Conservation (phyloP, 345 rosid genomes). For the Euphorbia lathyris region DNA sequence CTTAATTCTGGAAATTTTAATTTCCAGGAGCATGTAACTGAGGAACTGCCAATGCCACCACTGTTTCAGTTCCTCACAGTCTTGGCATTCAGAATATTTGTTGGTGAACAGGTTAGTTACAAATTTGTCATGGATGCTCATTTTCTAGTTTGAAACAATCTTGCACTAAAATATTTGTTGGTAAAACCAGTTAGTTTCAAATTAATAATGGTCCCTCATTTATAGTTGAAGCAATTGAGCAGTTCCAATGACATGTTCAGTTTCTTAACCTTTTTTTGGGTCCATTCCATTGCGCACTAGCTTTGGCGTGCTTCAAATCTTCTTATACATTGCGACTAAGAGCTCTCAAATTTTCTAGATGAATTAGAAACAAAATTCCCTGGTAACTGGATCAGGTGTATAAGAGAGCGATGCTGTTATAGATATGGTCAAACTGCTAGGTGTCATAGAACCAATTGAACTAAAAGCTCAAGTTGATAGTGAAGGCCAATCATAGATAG, state of each 20-base stretch:
- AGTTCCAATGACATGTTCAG: neutral
- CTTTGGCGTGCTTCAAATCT: neutral
- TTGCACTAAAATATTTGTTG: constrained; percentile 70
- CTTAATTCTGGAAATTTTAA: constrained; percentile 9
- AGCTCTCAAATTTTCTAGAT: neutral
- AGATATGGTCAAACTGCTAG: neutral
- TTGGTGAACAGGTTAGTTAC: constrained; percentile 63
- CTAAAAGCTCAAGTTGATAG: too few relatives aligned
- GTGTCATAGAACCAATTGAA: too few relatives aligned
- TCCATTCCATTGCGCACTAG: neutral
- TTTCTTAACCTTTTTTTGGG: neutral
- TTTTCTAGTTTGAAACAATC: constrained; percentile 26
- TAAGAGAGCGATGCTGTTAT: neutral
- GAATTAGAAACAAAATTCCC: neutral
- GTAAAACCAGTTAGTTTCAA: constrained; percentile 55
- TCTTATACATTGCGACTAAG: neutral
- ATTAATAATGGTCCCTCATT: neutral
- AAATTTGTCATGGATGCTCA: neutral
- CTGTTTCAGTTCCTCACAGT: constrained; percentile 85
- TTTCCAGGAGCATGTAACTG: constrained; percentile 69
- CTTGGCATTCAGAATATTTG: constrained; percentile 78
- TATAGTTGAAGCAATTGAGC: neutral
- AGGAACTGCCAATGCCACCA: constrained; percentile 87
- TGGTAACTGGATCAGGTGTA: neutral
- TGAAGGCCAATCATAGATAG: too few relatives aligned